Evolutionary conservation across 108 stramenopile genomes (phyloP).

Genomic region (Skeletonema menzelii): DNA sequence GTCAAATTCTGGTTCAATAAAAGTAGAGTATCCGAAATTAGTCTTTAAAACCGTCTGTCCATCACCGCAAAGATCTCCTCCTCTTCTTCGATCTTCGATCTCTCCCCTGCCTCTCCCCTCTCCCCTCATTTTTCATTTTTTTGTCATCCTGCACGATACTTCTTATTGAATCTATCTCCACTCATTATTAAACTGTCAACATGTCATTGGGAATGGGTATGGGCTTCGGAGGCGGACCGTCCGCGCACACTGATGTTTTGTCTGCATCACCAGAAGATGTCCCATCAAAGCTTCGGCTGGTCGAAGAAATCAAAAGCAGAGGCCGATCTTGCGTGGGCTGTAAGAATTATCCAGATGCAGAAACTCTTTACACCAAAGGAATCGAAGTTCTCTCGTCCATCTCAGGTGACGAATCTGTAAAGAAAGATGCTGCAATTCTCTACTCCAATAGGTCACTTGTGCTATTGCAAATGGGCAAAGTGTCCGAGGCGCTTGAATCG

Average conservation of each 20-base stretch:
- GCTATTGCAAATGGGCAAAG: constrained; percentile 54
- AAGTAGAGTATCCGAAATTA: too few species aligned
- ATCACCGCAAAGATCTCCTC: too few species aligned
- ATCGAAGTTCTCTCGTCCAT: constrained; percentile 46
- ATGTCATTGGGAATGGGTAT: constrained; percentile 24
- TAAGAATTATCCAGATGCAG: constrained; percentile 67
- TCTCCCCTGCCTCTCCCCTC: too few species aligned
- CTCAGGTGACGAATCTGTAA: constrained; percentile 8
- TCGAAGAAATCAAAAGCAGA: constrained; percentile 84
- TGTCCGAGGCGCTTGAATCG: constrained; percentile 47
- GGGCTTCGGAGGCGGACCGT: constrained; percentile 38
- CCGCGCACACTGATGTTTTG: constrained; percentile 55
- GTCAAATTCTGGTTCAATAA: not conserved
- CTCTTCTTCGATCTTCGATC: too few species aligned
- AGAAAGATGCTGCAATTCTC: constrained; percentile 43
- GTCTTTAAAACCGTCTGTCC: too few species aligned
- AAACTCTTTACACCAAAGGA: constrained; percentile 72
- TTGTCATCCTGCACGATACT: too few species aligned
- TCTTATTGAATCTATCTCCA: too few species aligned
- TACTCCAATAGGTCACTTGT: constrained; percentile 67
- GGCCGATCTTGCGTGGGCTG: constrained; percentile 65
- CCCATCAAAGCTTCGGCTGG: constrained; percentile 41
- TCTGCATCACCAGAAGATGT: constrained; percentile 62
- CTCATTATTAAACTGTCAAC: not conserved
- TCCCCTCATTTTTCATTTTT: too few species aligned